phyloP scores from a whole-genome alignment of 1,284 basidiomycete genomes.

The Heterobasidion irregulare region DNA sequence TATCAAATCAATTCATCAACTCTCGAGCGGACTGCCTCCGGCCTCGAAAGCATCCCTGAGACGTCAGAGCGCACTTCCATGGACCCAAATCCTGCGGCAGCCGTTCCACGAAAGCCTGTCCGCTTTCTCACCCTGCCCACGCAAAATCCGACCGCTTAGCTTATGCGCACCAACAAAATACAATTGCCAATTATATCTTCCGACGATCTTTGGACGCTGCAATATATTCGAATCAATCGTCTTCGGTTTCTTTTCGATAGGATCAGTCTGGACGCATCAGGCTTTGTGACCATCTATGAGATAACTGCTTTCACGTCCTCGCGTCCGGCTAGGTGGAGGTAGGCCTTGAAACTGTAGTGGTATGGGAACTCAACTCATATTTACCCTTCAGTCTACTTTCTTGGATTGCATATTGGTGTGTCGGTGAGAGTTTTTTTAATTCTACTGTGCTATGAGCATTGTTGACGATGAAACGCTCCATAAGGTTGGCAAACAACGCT shows the following conservation, averaged over 20 bases:
- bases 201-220: background rate
- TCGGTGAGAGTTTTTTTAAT: background rate
- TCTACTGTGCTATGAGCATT: background rate
- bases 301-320: background rate
- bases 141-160: background rate
- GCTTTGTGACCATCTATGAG: background rate
- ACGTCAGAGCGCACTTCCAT: background rate
- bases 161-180: background rate
- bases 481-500: background rate
- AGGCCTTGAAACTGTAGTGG: background rate
- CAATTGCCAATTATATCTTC: background rate
- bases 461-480: background rate
- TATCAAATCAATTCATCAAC: background rate
- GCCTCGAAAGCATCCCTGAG: too few relatives aligned
- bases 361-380: background rate
- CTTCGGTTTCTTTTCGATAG: background rate
- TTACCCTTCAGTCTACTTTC: background rate
- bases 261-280: background rate
- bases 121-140: background rate
- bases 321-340: background rate
- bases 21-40: too few relatives aligned
- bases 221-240: background rate
- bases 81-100: background rate
- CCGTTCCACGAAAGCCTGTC: background rate
- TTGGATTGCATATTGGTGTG: background rate